phyloP scores from a whole-genome alignment of 78 protist genomes.

The Trichosphaerium sp. region DNA sequence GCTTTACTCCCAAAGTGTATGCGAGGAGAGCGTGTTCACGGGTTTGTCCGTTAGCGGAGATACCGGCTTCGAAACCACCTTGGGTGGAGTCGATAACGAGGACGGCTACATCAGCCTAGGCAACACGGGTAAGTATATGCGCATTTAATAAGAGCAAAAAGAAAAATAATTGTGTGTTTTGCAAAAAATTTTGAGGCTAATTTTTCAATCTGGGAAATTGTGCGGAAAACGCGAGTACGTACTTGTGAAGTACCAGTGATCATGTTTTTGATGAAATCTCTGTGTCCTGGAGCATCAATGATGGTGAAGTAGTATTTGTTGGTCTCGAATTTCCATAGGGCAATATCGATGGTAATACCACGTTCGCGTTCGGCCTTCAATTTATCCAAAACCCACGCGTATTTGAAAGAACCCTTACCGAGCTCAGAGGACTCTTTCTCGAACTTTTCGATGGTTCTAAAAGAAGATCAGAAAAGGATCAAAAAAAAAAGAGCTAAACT shows the following conservation, averaged over 20 bases:
- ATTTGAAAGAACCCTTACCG: slow-evolving; percentile 97
- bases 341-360: slow-evolving; percentile 89
- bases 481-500: not conserved
- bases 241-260: slow-evolving; percentile 97
- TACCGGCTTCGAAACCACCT: slow-evolving; percentile 96
- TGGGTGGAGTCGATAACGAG: slow-evolving; percentile 79
- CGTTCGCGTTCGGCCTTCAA: slow-evolving; percentile 92
- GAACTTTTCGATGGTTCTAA: slow-evolving; percentile 48
- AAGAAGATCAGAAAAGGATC: not conserved
- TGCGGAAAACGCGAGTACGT: not conserved
- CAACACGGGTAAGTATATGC: no score
- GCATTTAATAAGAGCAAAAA: not conserved
- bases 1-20: slow-evolving; percentile 92
- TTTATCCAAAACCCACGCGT: slow-evolving; percentile 97
- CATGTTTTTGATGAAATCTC: slow-evolving; percentile 99
- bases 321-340: slow-evolving; percentile 97
- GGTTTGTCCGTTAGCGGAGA: slow-evolving; percentile 92
- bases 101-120: slow-evolving; percentile 89
- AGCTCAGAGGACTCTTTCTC: slow-evolving; percentile 91
- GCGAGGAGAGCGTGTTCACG: slow-evolving; percentile 96
- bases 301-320: slow-evolving; percentile 93
- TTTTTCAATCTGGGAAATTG: no score
- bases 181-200: no score
- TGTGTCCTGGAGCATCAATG: slow-evolving; percentile 99
- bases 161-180: no score